Base-by-base conservation (phyloP, 2,329 filamentous ascomycete species). In the Emergomyces pasteurianus region DNA sequence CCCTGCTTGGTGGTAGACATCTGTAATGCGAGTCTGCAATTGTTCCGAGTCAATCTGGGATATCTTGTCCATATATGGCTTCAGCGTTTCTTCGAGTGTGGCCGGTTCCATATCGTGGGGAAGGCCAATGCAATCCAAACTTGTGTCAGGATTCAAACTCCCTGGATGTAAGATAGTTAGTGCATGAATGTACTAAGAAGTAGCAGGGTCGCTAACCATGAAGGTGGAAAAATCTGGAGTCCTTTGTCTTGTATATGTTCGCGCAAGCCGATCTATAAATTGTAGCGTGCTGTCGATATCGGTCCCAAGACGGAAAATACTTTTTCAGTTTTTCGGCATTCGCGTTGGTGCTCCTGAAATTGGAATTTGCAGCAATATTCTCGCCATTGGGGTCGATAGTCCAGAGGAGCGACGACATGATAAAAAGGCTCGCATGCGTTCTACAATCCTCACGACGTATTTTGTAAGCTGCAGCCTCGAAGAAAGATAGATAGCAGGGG, bases 181-280 rank as follows among this genome's bases (percentile, higher is more conserved):
- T 21, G 5, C 42, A n/a, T n/a, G 6, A 21, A 14, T n/a, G 16
- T n/a, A 9, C n/a, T 3, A 36, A 34, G 16, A 9, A 18, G 26
- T 21, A 31, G 34, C 3, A 31, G 16, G 18, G 18, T 10, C 16
- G 10, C 71, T 12, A 72, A 70, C 78, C 78, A 62, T 81, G 79
- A 0, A 77, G 58, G 64, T 80, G 79, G 65, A 78, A 81, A 64
- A 71, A 80, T 21, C 74, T 66, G 0, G 69, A 74, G 61, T 81
- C 78, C 61, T 74, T 76, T 18, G 75, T 78, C 16, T 70, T 69
- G 65, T 80, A 80, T 53, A 81, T 79, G 59, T 79, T 80, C 0
- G 78, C 50, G 9, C 47, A 50, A 50, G 47, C 23, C 14, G 47
- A 50, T 50, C 28, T 36, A 78, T 14, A 73, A 72, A 1, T 68